Percentiles rank a stretch among this genome's conserved stretches.
phyloP scores from a whole-genome alignment of 2,329 filamentous ascomycete genomes.

The Huntiella bhutanensis region DNA sequence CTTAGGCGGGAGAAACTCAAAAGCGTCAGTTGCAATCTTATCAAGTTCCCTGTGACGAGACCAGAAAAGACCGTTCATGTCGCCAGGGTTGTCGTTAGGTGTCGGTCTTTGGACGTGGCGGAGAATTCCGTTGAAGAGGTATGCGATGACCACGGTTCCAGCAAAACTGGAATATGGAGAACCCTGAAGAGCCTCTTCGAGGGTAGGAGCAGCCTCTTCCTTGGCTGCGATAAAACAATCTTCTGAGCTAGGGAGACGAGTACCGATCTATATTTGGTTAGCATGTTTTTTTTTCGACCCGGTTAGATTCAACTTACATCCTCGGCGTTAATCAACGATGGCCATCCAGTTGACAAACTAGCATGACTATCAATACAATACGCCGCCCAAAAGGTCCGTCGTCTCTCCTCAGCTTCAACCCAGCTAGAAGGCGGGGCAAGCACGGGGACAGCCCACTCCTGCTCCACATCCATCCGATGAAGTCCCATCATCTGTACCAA shows the following conservation, averaged over 20 bases:
- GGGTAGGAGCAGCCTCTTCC: slow-evolving; percentile 39
- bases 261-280: slow-evolving; percentile 39
- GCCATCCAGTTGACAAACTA: slow-evolving; percentile 81
- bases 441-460: slow-evolving; percentile 51
- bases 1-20: slow-evolving; percentile 58
- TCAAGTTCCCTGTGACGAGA: slow-evolving; percentile 67
- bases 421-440: slow-evolving; percentile 57
- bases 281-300: not conserved
- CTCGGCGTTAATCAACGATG: slow-evolving; percentile 54
- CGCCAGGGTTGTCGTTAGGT: slow-evolving; percentile 50
- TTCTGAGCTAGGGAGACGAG: slow-evolving; percentile 63
- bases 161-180: slow-evolving; percentile 51
- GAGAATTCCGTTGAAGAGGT: slow-evolving; percentile 65
- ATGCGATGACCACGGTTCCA: slow-evolving; percentile 52
- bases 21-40: slow-evolving; percentile 56
- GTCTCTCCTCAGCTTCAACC: slow-evolving; percentile 57
- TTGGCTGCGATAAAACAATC: slow-evolving; percentile 52
- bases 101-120: slow-evolving; percentile 59
- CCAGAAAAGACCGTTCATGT: slow-evolving; percentile 66
- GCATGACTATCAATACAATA: slow-evolving; percentile 74
- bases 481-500: slow-evolving; percentile 71
- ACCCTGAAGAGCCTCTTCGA: slow-evolving; percentile 46
- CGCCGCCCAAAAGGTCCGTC: slow-evolving; percentile 69
- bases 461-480: slow-evolving; percentile 51
- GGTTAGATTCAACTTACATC: slow-evolving; percentile 29